phyloP scores from a whole-genome alignment of 305 asterid species.

The Ilex paraguariensis region DNA sequence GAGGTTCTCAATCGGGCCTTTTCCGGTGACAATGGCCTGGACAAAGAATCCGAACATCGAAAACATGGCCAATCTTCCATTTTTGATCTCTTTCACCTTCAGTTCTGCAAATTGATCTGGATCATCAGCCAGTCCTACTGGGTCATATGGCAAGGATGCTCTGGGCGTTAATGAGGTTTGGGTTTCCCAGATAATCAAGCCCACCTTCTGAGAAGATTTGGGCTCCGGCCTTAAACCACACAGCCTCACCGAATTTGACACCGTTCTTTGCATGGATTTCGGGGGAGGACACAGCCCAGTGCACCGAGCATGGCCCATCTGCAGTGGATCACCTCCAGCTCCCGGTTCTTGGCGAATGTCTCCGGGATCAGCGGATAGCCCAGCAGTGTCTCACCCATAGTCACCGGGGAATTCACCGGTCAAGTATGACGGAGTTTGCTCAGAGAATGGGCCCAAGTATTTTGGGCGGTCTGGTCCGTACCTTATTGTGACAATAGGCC shows the following conservation, averaged over 20 bases:
- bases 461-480: constrained; percentile 90
- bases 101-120: constrained; percentile 86
- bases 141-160: constrained; percentile 87
- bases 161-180: constrained; percentile 79
- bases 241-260: constrained; percentile 43
- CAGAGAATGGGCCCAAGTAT: constrained; percentile 92
- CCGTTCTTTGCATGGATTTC: constrained; percentile 39
- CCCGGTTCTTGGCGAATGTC: constrained; percentile 85
- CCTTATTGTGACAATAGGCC: constrained; percentile 33
- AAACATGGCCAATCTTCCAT: constrained; percentile 84
- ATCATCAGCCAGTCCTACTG: constrained; percentile 84
- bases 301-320: constrained; percentile 62
- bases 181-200: constrained; percentile 83
- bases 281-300: constrained; percentile 47
- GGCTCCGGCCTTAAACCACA: constrained; percentile 57
- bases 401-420: constrained; percentile 96
- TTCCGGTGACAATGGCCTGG: constrained; percentile 90
- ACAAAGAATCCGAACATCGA: constrained; percentile 93
- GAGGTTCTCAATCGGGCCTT: constrained; percentile 81
- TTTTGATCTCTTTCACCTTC: constrained; percentile 86
- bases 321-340: constrained; percentile 59
- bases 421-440: constrained; percentile 90
- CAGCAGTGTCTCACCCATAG: constrained; percentile 97
- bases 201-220: constrained; percentile 93
- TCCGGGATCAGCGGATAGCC: constrained; percentile 93